Evolutionary conservation across 164 flowering plant genomes (phyloP).

Genomic region (Taxillus chinensis): DNA sequence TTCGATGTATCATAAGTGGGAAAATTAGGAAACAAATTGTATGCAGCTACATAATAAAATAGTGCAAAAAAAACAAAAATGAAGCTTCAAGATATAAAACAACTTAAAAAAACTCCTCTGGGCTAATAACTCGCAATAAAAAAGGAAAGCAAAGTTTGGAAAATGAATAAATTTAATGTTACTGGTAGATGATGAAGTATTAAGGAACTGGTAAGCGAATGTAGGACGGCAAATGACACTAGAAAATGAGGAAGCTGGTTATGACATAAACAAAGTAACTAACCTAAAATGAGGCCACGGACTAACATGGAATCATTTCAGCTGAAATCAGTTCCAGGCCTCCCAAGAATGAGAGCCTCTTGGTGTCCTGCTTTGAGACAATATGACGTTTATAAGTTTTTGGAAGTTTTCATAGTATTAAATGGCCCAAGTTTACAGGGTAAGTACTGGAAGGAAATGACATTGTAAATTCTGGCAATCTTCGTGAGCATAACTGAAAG

Average conservation of each 20-base stretch:
- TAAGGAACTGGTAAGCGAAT: conserved; percentile 35
- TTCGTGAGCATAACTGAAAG: conserved; percentile 37
- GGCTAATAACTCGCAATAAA: conserved; percentile 4
- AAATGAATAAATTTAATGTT: conserved; percentile 19
- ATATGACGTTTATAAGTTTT: conserved; percentile 81
- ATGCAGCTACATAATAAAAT: conserved; percentile 3
- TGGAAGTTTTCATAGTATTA: conserved; percentile 35
- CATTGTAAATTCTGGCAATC: conserved; percentile 30
- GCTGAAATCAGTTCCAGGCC: conserved; percentile 96
- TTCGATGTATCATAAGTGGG: too few relatives aligned
- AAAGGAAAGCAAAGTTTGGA: conserved; percentile 10
- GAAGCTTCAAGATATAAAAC: conserved; percentile 15
- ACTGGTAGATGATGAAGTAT: conserved; percentile 21
- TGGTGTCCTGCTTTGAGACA: conserved; percentile 92
- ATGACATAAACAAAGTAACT: conserved; percentile 66
- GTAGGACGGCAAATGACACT: conserved; percentile 60
- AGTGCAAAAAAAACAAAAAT: conserved; percentile 16
- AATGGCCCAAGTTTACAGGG: conserved; percentile 47
- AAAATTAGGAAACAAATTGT: not conserved
- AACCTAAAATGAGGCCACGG: conserved; percentile 96
- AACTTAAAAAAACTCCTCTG: not conserved
- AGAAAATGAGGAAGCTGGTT: conserved; percentile 33
- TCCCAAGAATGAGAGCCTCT: conserved; percentile 84
- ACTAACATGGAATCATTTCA: conserved; percentile 81
- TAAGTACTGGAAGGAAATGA: conserved; percentile 73